Evolutionary conservation across 768 basidiomycete species (phyloP), one percentile per base, ranked within the genome.

Genomic region (Tubosaeta sp.): DNA sequence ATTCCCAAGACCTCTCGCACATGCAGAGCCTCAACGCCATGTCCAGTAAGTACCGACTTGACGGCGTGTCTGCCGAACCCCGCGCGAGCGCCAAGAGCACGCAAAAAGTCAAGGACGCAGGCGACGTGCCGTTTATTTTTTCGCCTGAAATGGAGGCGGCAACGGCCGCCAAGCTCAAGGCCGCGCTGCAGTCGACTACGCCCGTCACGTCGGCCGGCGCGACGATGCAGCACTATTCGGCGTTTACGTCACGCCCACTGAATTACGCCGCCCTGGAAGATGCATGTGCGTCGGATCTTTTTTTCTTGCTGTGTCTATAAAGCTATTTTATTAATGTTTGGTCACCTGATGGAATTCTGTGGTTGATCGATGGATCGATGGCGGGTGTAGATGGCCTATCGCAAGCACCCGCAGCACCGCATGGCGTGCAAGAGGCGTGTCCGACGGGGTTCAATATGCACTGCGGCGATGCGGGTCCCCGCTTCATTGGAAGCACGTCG

Each of bases 101-200:
- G 7, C 59, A 57, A 45, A 68, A 43, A 14, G 58, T 59, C 53
- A 67, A 65, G 52, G 66, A 68, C 26, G 66, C 68, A 0, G 66
- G 66, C 1, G 66, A 68, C 34, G 61, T 62, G 10, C 66, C 66
- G 0, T 68, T 68, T n/a, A 65, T 68, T 3, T 67, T 69, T 25
- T 69, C 65, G 2, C 50, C 65, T 2, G 67, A 68, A n/a, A 56
- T 65, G 6, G 66, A 67, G 51, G 66, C 65, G 14, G 66, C 51
- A 0, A 63, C 67, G 3, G 61, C 66, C 5, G 66, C 66, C 19
- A 68, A 58, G 12, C 49, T 68, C 11, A 54, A 68, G 19, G 66
- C 64, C 1, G 66, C 46, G 1, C 31, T 67, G 17, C 66, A 68
- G 43, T 56, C 55, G 3, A 56, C 59, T 0, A 43, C 61, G 8